Base-by-base conservation (phyloP, 139 green algal genomes). In the Zygnema circumcarinatum region DNA sequence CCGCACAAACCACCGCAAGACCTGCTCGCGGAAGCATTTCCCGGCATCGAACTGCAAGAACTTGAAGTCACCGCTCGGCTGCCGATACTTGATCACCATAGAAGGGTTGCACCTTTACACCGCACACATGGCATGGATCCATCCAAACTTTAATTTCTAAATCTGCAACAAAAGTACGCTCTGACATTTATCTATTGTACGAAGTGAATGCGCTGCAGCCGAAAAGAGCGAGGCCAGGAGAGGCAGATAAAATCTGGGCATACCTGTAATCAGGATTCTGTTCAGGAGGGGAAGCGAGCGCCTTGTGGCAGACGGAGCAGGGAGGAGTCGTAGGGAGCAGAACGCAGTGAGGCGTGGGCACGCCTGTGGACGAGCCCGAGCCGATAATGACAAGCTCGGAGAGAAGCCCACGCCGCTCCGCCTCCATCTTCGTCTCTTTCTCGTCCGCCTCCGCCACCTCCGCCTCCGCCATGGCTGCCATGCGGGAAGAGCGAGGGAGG, bases 11-110 rank as follows among this genome's bases (percentile, higher is more conserved):
- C 87, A 91, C 11, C 83, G 69, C 53, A 91, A 53, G 25, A 91
- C 86, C 20, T 90, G 47, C 81, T 91, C 87, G 7, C 82, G 68
- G 31, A 91, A 91, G 29, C 32, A 79, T 36, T 91, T 91, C 2
- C 87, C 83, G 0, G n/a, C 38, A 39, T 91, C 87, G 39, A 91
- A 84, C 29, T 84, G 83, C 2, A 91, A 81, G 83, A 56, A 38
- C 22, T 47, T 38, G n/a, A 42, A 67, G 25, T 76, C 29, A n/a
- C 83, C 83, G 25, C 54, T 22, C 32, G 25, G 38, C 21, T 74
- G 25, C 22, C 36, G 38, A 83, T 38, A 86, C 38, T 86, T 69
- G 2, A 88, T 87, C 33, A 88, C 36, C 35, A 85, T 38, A 33
- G 83, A 88, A 29, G 83, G 83, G 20, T 84, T 88, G 83, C 83